phyloP scores from a whole-genome alignment of 768 basidiomycete genomes.

The Russula virescens region DNA sequence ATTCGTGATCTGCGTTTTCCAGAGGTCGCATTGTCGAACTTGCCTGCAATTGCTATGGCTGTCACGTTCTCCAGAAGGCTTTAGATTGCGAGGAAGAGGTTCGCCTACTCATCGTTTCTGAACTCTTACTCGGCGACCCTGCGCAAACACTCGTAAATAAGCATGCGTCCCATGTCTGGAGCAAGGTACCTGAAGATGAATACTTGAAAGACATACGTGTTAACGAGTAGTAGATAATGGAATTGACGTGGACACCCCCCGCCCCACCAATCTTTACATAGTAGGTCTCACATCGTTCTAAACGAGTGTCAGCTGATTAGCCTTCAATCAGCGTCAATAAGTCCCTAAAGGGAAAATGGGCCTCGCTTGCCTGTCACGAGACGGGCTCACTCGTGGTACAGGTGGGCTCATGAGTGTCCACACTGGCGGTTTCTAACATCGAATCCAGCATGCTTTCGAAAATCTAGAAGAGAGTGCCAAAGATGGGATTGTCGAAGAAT shows the following conservation, averaged over 20 bases:
- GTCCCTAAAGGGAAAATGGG: constrained; percentile 85
- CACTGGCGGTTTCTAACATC: constrained; percentile 15
- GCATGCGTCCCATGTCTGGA: constrained; percentile 90
- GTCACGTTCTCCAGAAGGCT: constrained; percentile 85
- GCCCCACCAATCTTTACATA: constrained; percentile 85
- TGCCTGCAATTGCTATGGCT: constrained; percentile 85
- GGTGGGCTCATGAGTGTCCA: constrained; percentile 36
- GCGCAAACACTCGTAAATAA: constrained; percentile 85
- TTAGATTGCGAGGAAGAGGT: constrained; percentile 89
- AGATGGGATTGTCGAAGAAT: constrained; percentile 77
- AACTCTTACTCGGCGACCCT: constrained; percentile 77
- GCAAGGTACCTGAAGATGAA: constrained; percentile 48
- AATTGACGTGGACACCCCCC: constrained; percentile 79
- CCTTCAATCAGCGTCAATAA: constrained; percentile 63
- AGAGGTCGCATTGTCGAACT: constrained; percentile 83
- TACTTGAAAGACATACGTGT: constrained; percentile 14
- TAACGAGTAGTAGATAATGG: constrained; percentile 61
- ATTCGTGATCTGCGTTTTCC: background rate
- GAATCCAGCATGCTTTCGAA: constrained; percentile 68
- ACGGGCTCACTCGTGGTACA: constrained; percentile 86
- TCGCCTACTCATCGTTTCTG: constrained; percentile 74
- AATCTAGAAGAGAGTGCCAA: constrained; percentile 80
- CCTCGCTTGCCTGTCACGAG: constrained; percentile 83
- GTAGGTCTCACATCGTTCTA: constrained; percentile 40
- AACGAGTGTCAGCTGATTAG: background rate